Evolutionary conservation across 2,329 filamentous ascomycete species (phyloP), one percentile per base, ranked within the genome.

Genomic region (Emmonsia crescens): DNA sequence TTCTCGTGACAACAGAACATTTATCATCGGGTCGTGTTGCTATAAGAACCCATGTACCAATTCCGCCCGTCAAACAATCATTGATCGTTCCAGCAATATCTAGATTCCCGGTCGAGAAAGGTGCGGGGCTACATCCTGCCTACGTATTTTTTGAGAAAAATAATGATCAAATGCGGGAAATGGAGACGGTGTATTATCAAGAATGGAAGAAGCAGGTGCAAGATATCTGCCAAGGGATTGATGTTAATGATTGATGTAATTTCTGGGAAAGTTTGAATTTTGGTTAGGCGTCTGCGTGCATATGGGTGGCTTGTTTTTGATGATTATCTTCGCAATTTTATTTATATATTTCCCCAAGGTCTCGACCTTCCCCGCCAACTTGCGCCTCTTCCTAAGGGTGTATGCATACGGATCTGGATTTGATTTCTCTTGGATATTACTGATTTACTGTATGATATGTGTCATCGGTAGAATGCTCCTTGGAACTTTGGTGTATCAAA

Each of bases 71-170:
- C 16, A 57, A 59, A 49, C 49, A 63, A 42, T 58, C 55, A 16
- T 59, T 59, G 56, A 62, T 64, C 66, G 64, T 12, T 62, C 66
- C 19, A 55, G 63, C 59, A 27, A n/a, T 48, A 16, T 16, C 40
- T 19, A 57, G 27, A 46, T 44, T 57, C 6, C 52, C 62, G 4
- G 29, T 59, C 21, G 57, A 52, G 3, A 61, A 63, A 55, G 59
- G 60, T 9, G 64, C 56, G 0, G 56, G 64, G 21, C 61, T 64
- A 36, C 59, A 67, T 8, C 72, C 71, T 1, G 74, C 70, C 1
- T 77, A 77, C 67, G 73, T 77, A 4, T 74, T 72, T 61, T 77
- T 77, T 62, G 72, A 76, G 29, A 70, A 68, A 61, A 72, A 75
- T 57, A 66, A 66, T 2, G 69, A 75, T 36, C 70, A 71, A 1